Evolutionary conservation across 2,329 filamentous ascomycete species (phyloP), one percentile per base, ranked within the genome.

Genomic region (Colletotrichum simmondsii): DNA sequence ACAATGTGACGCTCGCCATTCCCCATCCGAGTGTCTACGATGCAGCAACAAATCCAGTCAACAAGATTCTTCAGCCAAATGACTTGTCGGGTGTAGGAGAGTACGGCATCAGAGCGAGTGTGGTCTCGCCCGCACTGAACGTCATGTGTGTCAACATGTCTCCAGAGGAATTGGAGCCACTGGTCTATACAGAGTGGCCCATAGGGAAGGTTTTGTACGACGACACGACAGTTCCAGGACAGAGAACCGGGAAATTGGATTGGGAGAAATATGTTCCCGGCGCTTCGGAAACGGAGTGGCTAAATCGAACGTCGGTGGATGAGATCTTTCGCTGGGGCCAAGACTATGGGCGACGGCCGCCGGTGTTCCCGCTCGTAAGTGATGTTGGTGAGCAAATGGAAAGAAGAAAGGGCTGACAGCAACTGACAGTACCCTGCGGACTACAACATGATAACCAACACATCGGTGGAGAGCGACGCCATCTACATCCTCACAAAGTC

Each of bases 1-100:
- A 95, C 79, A 95, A 95, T 75, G 90, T 95, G 30, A 93, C 92
- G 0, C 86, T 95, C 75, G 93, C 93, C 0, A 92, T 95, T 88
- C 94, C 94, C 0, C 94, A 97, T 76, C 86, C 91, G 0, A 90
- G 92, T 0, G 87, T 97, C 0, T 90, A 93, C 42, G 81, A 85
- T 14, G 93, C 94, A 0, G 91, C 92, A 0, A 88, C 85, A 10
- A 85, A 92, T 75, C 81, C 85, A 0, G 79, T 82, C 10, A 96
- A 96, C 77, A 80, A 83, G 0, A 94, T 97, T 35, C 81, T 94
- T 10, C 94, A 96, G 76, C 94, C 94, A 0, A 85, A 87, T 7
- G 89, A 91, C 24, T 83, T 91, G 12, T 87, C 84, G 1, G 93
- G 92, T 0, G 86, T 94, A 10, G 94, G 93, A 12, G 89, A 92